Conservation (phyloP, 1,284 basidiomycete genomes). For the Ustilago crameri region DNA sequence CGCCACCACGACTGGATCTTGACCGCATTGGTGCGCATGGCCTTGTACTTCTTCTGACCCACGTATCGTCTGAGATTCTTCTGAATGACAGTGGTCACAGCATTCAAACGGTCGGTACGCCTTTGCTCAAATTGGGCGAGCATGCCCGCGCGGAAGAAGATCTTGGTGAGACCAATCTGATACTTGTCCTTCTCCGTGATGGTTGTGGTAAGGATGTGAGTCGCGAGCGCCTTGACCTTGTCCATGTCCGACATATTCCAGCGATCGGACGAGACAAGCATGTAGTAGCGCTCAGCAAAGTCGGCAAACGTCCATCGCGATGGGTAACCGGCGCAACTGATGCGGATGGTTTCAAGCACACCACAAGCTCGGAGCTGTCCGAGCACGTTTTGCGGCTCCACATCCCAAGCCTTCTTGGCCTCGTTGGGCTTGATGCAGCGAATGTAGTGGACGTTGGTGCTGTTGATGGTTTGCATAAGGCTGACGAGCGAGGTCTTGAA, state of each 20-base stretch:
- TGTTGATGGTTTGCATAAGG: slow-evolving; percentile 96
- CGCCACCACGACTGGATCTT: slow-evolving; percentile 95
- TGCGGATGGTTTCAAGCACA: slow-evolving; percentile 98
- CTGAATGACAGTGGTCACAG: slow-evolving; percentile 92
- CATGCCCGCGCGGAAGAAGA: slow-evolving; percentile 99
- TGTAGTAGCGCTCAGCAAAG: slow-evolving; percentile 99
- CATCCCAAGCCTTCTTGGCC: slow-evolving; percentile 94
- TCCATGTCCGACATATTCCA: slow-evolving; percentile 75
- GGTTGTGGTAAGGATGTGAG: slow-evolving; percentile 83
- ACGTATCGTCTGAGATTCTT: slow-evolving; percentile 92
- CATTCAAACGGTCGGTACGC: slow-evolving; percentile 85
- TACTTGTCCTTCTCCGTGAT: slow-evolving; percentile 95
- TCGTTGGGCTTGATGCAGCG: slow-evolving; percentile 99
- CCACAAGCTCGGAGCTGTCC: slow-evolving; percentile 96
- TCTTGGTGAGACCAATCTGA: slow-evolving; percentile 95
- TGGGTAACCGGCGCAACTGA: slow-evolving; percentile 98
- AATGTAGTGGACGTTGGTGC: slow-evolving; percentile 99
- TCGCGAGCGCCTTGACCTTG: slow-evolving; percentile 76
- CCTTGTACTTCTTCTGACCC: slow-evolving; percentile 82
- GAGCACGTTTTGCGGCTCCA: slow-evolving; percentile 93
- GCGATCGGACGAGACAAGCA: slow-evolving; percentile 86
- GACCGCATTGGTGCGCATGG: slow-evolving; percentile 80
- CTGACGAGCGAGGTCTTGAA: slow-evolving; percentile 95
- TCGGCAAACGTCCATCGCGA: slow-evolving; percentile 99
- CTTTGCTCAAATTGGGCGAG: slow-evolving; percentile 94